Base-by-base conservation (phyloP, 129 eudicot species). In the carrot (Daucus carota) region DNA sequence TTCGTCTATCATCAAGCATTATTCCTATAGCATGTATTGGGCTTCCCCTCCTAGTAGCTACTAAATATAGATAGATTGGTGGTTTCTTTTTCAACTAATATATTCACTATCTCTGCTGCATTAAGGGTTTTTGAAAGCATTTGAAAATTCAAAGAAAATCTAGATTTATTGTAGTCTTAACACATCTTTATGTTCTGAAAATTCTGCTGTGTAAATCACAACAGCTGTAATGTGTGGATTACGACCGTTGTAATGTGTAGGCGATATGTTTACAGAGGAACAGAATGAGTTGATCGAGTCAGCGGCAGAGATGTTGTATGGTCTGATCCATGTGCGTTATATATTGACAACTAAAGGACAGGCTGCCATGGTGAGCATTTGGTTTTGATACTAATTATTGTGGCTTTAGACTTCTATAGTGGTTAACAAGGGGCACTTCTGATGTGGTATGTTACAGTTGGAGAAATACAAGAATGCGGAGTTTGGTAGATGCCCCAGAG, bases 251-350 rank as follows among this genome's bases (percentile, higher is more conserved):
- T 26, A 70, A 70, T 43, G 2, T 60, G 67, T 60, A 60, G 67
- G 67, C 67, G 67, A 60, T 60, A 60, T 60, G 67, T 60, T 60
- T 60, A 60, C 67, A 60, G 67, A 60, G 34, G 67, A 60, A 60
- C 67, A 60, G 67, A 60, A 60, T 28, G 67, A 60, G 67, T 60
- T 60, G 26, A 60, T 60, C 7, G 67, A 60, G 26, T 60, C 67
- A 26, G 67, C 67, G 17, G 67, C 67, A 11, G 67, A 60, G 67
- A 60, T 60, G 67, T 28, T 60, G 32, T 60, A 60, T 34, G 98
- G 98, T 72, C 90, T 92, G 69, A 92, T 92, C 74, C 98, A 92
- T 88, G 98, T 90, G 41, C 90, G 98, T 33, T 92, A 92, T 82
- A 88, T 92, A 50, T 83, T 92, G 86, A 92, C 98, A 32, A 90